Base-by-base conservation (phyloP, 129 eudicot species). In the Chrysanthemum makinoi region DNA sequence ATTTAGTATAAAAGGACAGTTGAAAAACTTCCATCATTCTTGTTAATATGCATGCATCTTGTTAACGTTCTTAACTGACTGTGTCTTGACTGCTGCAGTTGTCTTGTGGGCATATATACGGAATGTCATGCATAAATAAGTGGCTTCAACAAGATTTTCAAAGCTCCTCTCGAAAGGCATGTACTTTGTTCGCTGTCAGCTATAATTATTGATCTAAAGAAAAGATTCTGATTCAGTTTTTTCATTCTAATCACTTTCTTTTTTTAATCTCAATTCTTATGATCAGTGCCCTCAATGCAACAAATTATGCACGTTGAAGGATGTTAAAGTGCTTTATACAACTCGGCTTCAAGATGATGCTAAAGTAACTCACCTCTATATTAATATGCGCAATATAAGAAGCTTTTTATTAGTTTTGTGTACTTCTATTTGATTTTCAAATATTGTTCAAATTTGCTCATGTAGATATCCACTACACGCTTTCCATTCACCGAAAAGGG, bases 401-500 rank as follows among this genome's bases (percentile, higher is more conserved):
- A 4, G 4, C 35, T 30, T 30, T 35, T 35, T 35, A 35, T 3
- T 4, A 35, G 43, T 35, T 35, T 35, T 6, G 43, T 6, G 43
- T 35, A 5, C 43, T 30, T 5, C 35, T 35, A 6, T 35, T 35
- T 4, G 43, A 8, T 35, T 35, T 4, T 35, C 2, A 4, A 35
- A 35, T 4, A 6, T 35, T 35, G 8, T 35, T 35, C 18, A 9
- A 4, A 53, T 1, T 2, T 53, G 11, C 11, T 4, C 15, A 35
- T 35, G 62, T 30, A 18, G 62, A 1, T 24, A 56, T 56, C 62
- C 19, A 56, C 62, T 3, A 56, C 24, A 56, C 30, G 12, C 17
- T 18, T 56, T 56, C 62, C 62, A 56, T 56, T 56, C 28, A 56
- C 30, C 28, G 20, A 18, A 56, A 24, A 56, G 30, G 62, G 62